Conservation (phyloP, 441 rosid species). For the Kokia cookei region DNA sequence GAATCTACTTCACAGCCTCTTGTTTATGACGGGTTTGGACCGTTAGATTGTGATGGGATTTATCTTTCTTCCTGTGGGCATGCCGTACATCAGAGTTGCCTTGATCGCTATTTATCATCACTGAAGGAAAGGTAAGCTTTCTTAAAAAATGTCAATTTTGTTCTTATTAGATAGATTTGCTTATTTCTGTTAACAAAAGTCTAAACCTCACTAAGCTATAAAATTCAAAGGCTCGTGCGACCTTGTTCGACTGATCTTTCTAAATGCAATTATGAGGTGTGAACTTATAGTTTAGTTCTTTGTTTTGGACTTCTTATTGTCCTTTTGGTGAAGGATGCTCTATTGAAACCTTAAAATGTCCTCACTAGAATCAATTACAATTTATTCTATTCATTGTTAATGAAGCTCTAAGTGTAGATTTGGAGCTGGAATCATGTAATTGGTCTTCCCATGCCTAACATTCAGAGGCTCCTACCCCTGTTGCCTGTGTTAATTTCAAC, state of each 20-base stretch:
- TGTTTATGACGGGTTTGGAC: constrained; percentile 67
- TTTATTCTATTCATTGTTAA: neutral
- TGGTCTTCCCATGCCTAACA: neutral
- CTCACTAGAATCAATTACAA: neutral
- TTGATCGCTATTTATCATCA: constrained; percentile 80
- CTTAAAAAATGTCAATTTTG: neutral
- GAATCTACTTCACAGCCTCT: constrained; percentile 32
- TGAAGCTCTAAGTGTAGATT: neutral
- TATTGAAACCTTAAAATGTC: neutral
- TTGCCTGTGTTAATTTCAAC: neutral
- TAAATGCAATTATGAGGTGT: neutral
- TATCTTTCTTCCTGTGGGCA: constrained; percentile 94
- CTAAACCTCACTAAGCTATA: neutral
- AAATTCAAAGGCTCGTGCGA: neutral
- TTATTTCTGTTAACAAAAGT: neutral
- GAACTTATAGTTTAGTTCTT: neutral
- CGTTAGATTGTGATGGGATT: constrained; percentile 81
- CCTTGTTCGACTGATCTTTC: neutral
- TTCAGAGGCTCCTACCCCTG: neutral
- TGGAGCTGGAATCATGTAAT: neutral
- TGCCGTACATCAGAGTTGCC: constrained; percentile 93
- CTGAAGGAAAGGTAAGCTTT: constrained; percentile 80
- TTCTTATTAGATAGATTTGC: neutral
- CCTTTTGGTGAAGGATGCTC: neutral
- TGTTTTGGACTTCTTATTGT: neutral